These are phyloP conservation scores for Auricularia heimuer DNA, from an alignment of 768 basidiomycete species.

Conservation along the genomic window DNA sequence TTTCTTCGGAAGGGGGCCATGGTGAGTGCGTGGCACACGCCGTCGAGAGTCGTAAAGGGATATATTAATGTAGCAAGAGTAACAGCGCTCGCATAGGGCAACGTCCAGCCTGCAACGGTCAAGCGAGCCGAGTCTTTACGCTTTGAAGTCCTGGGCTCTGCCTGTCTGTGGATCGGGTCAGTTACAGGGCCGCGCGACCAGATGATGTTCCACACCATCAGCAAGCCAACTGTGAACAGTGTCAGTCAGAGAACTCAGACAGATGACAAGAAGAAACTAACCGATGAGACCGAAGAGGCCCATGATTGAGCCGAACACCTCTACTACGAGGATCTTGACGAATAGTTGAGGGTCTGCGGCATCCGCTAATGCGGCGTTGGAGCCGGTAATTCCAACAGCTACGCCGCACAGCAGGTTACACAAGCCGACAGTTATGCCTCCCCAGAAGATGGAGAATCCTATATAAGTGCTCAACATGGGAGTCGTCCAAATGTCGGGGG, in stretches of 20 bases:
- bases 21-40: no score
- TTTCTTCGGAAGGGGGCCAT: no score
- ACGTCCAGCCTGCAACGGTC: neutral
- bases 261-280: conserved; percentile 28
- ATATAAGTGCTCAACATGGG: neutral
- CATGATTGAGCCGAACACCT: conserved; percentile 86
- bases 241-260: conserved; percentile 1
- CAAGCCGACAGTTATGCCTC: conserved; percentile 84
- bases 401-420: conserved; percentile 95
- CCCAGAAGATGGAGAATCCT: conserved; percentile 96
- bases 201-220: conserved; percentile 48
- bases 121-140: neutral
- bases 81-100: neutral
- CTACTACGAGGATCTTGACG: conserved; percentile 93
- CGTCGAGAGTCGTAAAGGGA: neutral
- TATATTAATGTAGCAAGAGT: neutral
- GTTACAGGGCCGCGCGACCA: neutral
- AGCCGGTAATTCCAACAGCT: conserved; percentile 89
- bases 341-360: conserved; percentile 92
- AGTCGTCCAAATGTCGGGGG: neutral
- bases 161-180: neutral
- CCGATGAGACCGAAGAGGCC: conserved; percentile 91
- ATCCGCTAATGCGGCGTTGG: conserved; percentile 90
- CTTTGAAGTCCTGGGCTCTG: neutral
- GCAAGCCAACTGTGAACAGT: conserved; percentile 52